Conservation (phyloP, 2,329 filamentous ascomycete species). For the Curvularia eragrostidis region DNA sequence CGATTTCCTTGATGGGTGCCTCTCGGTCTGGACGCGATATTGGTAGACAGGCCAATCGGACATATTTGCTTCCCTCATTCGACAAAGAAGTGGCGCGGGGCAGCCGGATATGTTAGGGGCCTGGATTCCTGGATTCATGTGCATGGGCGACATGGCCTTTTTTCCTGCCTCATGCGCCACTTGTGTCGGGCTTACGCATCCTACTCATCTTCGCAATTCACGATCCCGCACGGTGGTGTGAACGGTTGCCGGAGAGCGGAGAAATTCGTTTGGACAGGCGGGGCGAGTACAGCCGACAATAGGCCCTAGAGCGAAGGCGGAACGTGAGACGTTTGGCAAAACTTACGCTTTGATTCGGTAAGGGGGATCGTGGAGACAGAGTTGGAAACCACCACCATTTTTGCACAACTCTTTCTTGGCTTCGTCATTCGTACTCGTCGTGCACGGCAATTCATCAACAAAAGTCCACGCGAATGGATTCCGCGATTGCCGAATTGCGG, state of each 20-base stretch:
- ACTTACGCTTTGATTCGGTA: constrained; percentile 19
- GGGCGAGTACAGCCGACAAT: constrained; percentile 40
- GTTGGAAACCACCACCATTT: constrained; percentile 20
- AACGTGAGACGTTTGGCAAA: constrained; percentile 21
- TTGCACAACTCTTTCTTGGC: constrained; percentile 7
- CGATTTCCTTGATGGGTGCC: background rate
- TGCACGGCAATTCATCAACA: background rate
- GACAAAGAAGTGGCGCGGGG: constrained; percentile 9
- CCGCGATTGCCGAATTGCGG: constrained; percentile 39
- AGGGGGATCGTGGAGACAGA: constrained; percentile 15
- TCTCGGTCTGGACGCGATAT: constrained; percentile 5
- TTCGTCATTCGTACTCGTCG: constrained; percentile 5
- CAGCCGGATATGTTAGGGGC: constrained; percentile 12
- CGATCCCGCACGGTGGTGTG: constrained; percentile 27
- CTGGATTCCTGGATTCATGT: constrained; percentile 8
- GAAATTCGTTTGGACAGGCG: constrained; percentile 22
- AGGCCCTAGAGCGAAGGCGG: constrained; percentile 19
- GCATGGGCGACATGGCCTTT: constrained; percentile 4
- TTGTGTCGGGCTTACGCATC: constrained; percentile 6
- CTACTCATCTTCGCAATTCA: constrained; percentile 7
- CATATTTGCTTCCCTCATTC: constrained; percentile 4
- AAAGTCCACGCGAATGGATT: background rate
- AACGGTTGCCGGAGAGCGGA: constrained; percentile 27
- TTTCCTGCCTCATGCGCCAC: background rate
- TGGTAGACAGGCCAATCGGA: constrained; percentile 21